Evolutionary conservation across 2,329 filamentous ascomycete species (phyloP).

Genomic region (Herpotrichia juniperi): DNA sequence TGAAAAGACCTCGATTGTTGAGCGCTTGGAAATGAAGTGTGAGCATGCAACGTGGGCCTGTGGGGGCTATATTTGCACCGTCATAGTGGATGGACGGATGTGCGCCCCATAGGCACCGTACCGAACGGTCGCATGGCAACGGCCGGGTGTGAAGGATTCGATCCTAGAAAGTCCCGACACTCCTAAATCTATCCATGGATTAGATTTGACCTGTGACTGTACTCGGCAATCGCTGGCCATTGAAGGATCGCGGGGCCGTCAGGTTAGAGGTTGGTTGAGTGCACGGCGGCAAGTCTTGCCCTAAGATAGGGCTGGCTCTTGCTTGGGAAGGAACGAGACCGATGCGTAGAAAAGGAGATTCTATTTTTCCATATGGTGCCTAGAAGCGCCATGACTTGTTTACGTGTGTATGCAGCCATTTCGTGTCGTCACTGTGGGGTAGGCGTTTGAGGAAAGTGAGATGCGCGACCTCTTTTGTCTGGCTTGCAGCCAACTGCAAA

Average conservation of each 20-base stretch:
- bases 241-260: neutral
- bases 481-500: neutral
- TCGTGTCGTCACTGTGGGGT: neutral
- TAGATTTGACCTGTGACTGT: conserved; percentile 4
- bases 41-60: neutral
- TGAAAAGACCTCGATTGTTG: neutral
- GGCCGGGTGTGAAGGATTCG: neutral
- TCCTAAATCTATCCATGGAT: conserved; percentile 15
- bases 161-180: conserved; percentile 6
- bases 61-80: conserved; percentile 13
- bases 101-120: neutral
- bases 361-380: neutral
- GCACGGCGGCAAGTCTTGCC: neutral
- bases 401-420: neutral
- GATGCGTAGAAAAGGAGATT: neutral
- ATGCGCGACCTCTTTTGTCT: neutral
- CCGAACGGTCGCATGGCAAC: conserved; percentile 12
- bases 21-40: neutral
- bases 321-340: too few species aligned
- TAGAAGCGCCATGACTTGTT: neutral
- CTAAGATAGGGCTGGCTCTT: neutral
- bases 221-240: conserved; percentile 8
- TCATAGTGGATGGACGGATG: conserved; percentile 10
- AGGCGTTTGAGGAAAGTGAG: neutral
- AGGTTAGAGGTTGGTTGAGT: neutral